Evolutionary conservation across 148 eudicot species (phyloP), one percentile per base, ranked within the genome.

Genomic region (Fagopyrum tataricum): DNA sequence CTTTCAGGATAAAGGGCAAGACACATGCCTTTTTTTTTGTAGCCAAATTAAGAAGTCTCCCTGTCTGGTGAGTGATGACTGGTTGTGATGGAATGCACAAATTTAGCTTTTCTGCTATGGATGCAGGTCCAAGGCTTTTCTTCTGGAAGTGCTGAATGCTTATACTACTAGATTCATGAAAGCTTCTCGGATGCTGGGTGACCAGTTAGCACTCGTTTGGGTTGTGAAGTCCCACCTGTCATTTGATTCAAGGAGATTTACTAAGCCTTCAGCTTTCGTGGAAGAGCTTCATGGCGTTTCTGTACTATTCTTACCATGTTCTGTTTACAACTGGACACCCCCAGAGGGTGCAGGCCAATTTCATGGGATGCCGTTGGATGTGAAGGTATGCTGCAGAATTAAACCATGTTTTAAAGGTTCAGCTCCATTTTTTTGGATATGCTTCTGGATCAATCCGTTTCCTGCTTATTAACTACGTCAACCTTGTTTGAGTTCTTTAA

Each of bases 341-440:
- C 99, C 99, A 24, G 99, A 94, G 72, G 99, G 97, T 15, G 97
- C 96, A 26, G 97, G 99, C 76, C 98, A 95, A 75, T 95, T 95
- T 86, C 98, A 88, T 77, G 98, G 98, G 79, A 91, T 94, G 97
- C 97, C 97, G 14, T 80, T 95, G 74, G 97, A 92, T 87, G 99
- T 92, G 41, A 95, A 92, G 97, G 99, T 93, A 81, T 17, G 37
- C 43, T 70, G 3, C 40, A 43, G 61, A 44, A 26, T 53, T 51
- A 55, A 55, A 55, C 21, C 61, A 55, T 6, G 61, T 23, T 55
- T 23, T 20, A 18, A 18, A 53, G 21, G 23, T 53, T 53, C 59
- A 53, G 23, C 59, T 53, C 6, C 24, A 18, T 53, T 17, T 53
- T n/a, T 23, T 53, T 53, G 1, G 23, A 17, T 15, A 51, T 51